Percentiles rank a stretch among this genome's conserved stretches.
These are phyloP conservation scores for Naganishia cerealis DNA, from an alignment of 1,284 basidiomycete species.

Conservation along the genomic window DNA sequence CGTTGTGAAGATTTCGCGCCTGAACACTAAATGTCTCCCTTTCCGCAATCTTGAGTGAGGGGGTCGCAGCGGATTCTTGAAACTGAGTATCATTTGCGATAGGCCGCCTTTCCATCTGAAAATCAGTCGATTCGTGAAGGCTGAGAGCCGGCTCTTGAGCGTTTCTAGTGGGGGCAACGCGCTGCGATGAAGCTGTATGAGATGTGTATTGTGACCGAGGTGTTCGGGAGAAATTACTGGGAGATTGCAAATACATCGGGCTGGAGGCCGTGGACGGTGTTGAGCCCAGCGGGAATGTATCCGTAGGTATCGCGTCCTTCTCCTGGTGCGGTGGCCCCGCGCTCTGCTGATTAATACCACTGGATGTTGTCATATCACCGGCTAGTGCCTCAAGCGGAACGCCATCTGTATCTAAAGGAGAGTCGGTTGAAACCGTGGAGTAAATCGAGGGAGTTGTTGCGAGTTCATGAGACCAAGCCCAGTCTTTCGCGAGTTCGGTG, in stretches of 20 bases:
- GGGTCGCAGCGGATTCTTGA: not conserved
- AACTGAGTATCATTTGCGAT: not conserved
- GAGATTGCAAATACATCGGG: not conserved
- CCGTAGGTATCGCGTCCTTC: not conserved
- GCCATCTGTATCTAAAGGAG: not conserved
- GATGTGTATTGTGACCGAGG: not conserved
- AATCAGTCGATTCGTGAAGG: not conserved
- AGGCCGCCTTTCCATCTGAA: not conserved
- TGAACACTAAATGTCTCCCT: not conserved
- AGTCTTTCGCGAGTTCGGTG: constrained; percentile 28
- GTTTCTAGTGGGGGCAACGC: not conserved
- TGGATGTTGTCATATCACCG: not conserved
- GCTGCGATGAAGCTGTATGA: not conserved
- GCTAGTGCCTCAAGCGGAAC: not conserved
- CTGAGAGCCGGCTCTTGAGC: not conserved
- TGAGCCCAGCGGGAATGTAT: not conserved
- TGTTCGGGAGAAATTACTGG: not conserved
- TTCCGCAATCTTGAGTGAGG: not conserved
- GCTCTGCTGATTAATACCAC: not conserved
- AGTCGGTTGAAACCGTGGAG: constrained; percentile 1
- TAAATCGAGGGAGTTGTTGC: constrained; percentile 10
- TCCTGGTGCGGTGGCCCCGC: not conserved
- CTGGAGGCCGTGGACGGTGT: not conserved
- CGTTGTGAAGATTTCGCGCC: not conserved
- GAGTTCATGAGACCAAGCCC: constrained; percentile 33